phyloP scores from a whole-genome alignment of 139 green algal species.

The Closterium sp. region DNA sequence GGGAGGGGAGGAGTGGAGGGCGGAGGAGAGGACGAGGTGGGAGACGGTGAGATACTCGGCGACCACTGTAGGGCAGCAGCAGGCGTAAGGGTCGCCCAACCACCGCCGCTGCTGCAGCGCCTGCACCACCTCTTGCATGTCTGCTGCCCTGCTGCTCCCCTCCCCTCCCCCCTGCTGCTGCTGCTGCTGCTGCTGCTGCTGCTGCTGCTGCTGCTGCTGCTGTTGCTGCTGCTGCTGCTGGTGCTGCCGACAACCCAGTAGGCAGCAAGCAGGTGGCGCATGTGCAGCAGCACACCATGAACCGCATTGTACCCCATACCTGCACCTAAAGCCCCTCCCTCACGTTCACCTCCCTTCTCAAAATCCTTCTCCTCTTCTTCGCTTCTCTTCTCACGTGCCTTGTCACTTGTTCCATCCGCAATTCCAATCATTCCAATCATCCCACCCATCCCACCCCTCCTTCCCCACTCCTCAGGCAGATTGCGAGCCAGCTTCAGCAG shows the following conservation, averaged over 20 bases:
- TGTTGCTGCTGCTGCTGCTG: neutral
- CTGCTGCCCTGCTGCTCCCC: neutral
- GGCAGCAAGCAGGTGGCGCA: constrained; percentile 18
- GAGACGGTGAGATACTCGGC: constrained; percentile 11
- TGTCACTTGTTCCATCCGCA: neutral
- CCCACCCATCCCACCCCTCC: neutral
- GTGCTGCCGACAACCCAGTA: neutral
- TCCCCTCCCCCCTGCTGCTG: neutral
- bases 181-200: neutral
- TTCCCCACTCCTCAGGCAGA: neutral
- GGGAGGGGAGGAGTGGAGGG: neutral
- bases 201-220: neutral
- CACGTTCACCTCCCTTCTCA: neutral
- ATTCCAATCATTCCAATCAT: neutral
- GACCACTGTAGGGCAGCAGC: constrained; percentile 12
- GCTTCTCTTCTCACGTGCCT: neutral
- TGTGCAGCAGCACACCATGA: constrained; percentile 35
- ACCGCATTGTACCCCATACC: constrained; percentile 13
- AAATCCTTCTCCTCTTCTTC: neutral
- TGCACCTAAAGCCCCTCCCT: neutral
- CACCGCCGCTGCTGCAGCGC: constrained; percentile 22
- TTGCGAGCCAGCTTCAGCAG: constrained; percentile 13
- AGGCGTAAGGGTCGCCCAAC: constrained; percentile 2
- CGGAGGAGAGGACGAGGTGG: constrained; percentile 1
- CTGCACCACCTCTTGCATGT: neutral